Percentiles rank a stretch among this genome's conserved stretches.
phyloP scores from a whole-genome alignment of 2,329 filamentous ascomycete species.

The Aureobasidium melanogenum region DNA sequence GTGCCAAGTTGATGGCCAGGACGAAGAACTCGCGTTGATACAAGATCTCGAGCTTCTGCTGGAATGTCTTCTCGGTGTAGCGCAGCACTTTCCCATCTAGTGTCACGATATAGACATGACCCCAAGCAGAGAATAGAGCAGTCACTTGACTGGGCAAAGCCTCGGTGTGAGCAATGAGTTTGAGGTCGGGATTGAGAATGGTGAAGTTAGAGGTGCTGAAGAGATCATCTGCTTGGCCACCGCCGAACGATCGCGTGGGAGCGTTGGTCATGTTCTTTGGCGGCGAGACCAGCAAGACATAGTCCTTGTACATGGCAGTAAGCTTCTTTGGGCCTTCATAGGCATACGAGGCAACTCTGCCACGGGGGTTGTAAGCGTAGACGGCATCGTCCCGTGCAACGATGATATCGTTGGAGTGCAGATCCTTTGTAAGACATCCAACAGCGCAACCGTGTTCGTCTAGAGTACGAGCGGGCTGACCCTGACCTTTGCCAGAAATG shows the following conservation, averaged over 20 bases:
- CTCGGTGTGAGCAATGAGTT: conserved; percentile 84
- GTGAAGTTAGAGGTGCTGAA: conserved; percentile 86
- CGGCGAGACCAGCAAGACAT: conserved; percentile 78
- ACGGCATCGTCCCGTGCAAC: conserved; percentile 93
- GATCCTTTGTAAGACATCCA: conserved; percentile 90
- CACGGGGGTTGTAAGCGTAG: conserved; percentile 82
- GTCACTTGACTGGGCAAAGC: conserved; percentile 73
- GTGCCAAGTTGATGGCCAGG: conserved; percentile 82
- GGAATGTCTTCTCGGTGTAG: conserved; percentile 83
- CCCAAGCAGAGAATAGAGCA: conserved; percentile 78
- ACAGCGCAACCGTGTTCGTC: conserved; percentile 85
- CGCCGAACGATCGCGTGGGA: conserved; percentile 64
- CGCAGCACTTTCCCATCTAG: conserved; percentile 85
- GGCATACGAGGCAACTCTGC: conserved; percentile 76
- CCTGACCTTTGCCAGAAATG: conserved; percentile 81
- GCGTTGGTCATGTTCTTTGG: conserved; percentile 53
- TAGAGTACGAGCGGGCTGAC: conserved; percentile 75
- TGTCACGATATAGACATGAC: conserved; percentile 80
- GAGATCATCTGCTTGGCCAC: conserved; percentile 62
- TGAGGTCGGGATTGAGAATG: conserved; percentile 81
- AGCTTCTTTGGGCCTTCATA: conserved; percentile 87
- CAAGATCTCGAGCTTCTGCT: conserved; percentile 84
- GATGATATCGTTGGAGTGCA: conserved; percentile 70
- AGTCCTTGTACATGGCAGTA: conserved; percentile 71
- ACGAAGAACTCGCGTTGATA: conserved; percentile 92